Conservation (phyloP, 441 rosid species). For the Gossypium trilobum region DNA sequence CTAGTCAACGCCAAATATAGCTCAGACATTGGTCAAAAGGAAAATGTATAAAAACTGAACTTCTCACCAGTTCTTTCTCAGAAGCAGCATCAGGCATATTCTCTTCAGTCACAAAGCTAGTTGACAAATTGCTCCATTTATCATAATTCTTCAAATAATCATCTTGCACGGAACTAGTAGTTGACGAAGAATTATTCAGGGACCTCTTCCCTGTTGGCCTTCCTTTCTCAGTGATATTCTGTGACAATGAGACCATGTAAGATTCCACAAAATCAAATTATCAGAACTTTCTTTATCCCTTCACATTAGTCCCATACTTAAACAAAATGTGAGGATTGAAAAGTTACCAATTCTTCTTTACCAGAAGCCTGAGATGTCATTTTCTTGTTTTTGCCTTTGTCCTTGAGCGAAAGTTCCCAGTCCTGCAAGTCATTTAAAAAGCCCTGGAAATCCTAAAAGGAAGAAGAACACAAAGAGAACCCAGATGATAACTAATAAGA, state of each 20-base stretch:
- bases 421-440: slow-evolving; percentile 92
- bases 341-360: slow-evolving; percentile 24
- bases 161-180: slow-evolving; percentile 21
- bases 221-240: slow-evolving; percentile 24
- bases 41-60: not conserved
- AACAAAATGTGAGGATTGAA: not conserved
- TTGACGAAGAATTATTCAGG: slow-evolving; percentile 15
- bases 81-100: slow-evolving; percentile 54
- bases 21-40: not conserved
- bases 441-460: slow-evolving; percentile 69
- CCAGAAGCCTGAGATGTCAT: slow-evolving; percentile 36
- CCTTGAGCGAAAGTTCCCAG: slow-evolving; percentile 63
- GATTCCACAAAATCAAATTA: not conserved
- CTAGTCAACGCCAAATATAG: not conserved
- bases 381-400: slow-evolving; percentile 59
- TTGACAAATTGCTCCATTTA: slow-evolving; percentile 33
- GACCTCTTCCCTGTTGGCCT: slow-evolving; percentile 22
- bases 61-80: slow-evolving; percentile 70
- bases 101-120: slow-evolving; percentile 35
- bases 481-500: not conserved
- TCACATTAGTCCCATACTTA: not conserved
- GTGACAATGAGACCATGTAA: slow-evolving; percentile 16
- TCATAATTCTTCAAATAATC: slow-evolving; percentile 33
- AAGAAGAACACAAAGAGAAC: slow-evolving; percentile 5
- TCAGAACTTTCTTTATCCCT: not conserved